Evolutionary conservation across 257 asterid genomes (phyloP), one percentile per base, ranked within the genome.

Genomic region (Leptodermis oblonga): DNA sequence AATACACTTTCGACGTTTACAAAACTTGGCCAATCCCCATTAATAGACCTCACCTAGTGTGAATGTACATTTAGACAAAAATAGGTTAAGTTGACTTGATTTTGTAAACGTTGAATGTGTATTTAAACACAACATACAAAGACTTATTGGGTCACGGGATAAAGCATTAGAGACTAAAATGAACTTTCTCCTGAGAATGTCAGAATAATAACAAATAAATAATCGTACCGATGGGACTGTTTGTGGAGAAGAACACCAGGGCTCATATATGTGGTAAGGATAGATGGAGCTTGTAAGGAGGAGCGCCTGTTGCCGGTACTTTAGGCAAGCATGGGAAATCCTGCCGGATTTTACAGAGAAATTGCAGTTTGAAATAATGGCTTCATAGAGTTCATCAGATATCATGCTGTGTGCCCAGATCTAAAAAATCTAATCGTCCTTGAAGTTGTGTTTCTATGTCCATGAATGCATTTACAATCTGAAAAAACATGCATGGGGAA

Each of bases 401-500:
- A 77, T 71, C 45, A 81, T 56, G 5, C 75, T 74, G 28, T 77
- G 85, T 13, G 71, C 34, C 85, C 85, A 81, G 48, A n/a, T n/a
- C n/a, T n/a, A 37, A 60, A 54, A 67, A 77, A 43, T 81, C 80
- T 1, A 28, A 33, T 0, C 31, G 18, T 13, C 82, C 80, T 42
- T 61, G 64, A 36, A 18, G 60, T 20, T 62, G 41, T 22, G 76
- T 70, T 60, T 74, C 77, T 6, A 30, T 56, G 34, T 81, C 85
- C 39, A 81, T 65, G n/a, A 37, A 68, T 18, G 80, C 85, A 77
- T 80, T 77, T 26, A 82, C 85, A 68, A 77, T 81, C 85, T 81
- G 71, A 64, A 46, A 73, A 48, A 15, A 3, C 14, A 3, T 2
- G 25, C n/a, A n/a, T n/a, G 33, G 26, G 6, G 22, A 25, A 54